Evolutionary conservation across 345 rosid genomes (phyloP), one percentile per base, ranked within the genome.

Genomic region (Capsella bursapastoris): DNA sequence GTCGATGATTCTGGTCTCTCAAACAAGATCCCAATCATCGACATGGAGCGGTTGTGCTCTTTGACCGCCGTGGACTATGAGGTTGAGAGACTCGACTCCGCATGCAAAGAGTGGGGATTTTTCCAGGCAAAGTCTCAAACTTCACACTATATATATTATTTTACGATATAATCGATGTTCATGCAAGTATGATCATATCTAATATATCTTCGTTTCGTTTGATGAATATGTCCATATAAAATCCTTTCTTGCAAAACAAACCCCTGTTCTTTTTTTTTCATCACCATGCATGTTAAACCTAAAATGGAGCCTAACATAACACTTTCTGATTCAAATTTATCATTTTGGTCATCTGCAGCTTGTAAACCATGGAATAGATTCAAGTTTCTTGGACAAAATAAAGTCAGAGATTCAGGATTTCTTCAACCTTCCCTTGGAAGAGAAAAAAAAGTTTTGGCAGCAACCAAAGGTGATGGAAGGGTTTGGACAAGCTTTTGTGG

Each of bases 101-200:
- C 94, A 38, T 87, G 92, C 76, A 83, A 71, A 76, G 74, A 84
- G 2, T 84, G 80, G 81, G 93, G 89, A 40, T 83, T 89, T 82
- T 87, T 86, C 70, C 88, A 86, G 93, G 89, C 78, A 76, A 43
- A 43, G 49, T 44, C 35, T 22, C 35, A 3, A 16, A n/a, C 18
- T 50, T 53, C 0, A 47, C 50, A 47, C 50, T 6, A 22, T 22
- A 22, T 22, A 22, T 22, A 22, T 22, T 22, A 4, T 11, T 31
- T 64, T 57, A 22, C 27, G 9, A 28, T 15, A 32, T 28, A 43
- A 18, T 35, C 55, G 2, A 68, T 53, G 29, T 56, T 13, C 67
- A 27, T 25, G 37, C 56, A 45, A 45, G 57, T 55, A 7, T 57
- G n/a, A 32, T 22, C 32, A 14, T 47, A 22, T 22, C 25, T 2